phyloP scores from a whole-genome alignment of 495 filamentous ascomycete genomes.

The Annulohypoxylon maeteangense region DNA sequence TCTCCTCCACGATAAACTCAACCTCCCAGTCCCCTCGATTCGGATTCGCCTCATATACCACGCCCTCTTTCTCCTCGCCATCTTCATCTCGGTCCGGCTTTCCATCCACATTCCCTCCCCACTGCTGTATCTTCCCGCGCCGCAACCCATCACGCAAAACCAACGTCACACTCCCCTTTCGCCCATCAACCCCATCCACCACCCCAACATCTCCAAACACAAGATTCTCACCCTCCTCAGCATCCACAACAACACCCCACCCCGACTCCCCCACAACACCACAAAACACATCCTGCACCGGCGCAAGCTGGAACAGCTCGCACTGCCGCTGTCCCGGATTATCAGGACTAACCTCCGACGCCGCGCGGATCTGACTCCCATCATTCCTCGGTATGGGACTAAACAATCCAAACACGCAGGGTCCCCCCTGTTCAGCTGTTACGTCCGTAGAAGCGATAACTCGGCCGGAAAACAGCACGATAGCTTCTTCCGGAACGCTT shows the following conservation, averaged over 20 bases:
- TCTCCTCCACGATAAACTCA: slow-evolving; percentile 26
- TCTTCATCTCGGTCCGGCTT: neutral
- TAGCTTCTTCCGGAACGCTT: slow-evolving; percentile 19
- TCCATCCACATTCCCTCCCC: neutral
- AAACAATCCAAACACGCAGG: slow-evolving; percentile 39
- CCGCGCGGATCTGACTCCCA: slow-evolving; percentile 17
- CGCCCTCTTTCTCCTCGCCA: slow-evolving; percentile 11
- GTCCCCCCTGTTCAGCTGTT: neutral
- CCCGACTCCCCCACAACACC: slow-evolving; percentile 36
- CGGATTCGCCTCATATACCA: slow-evolving; percentile 31
- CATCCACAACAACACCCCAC: slow-evolving; percentile 30
- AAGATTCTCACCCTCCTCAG: slow-evolving; percentile 9
- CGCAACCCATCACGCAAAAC: slow-evolving; percentile 7
- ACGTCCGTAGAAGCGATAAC: neutral
- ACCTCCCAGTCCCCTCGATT: slow-evolving; percentile 33
- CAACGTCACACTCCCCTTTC: slow-evolving; percentile 26
- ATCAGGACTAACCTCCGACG: slow-evolving; percentile 1
- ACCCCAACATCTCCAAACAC: slow-evolving; percentile 1
- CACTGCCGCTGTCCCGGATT: slow-evolving; percentile 19
- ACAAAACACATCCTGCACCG: slow-evolving; percentile 42
- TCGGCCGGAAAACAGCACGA: slow-evolving; percentile 21
- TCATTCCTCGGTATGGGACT: slow-evolving; percentile 30
- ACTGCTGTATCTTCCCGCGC: slow-evolving; percentile 10
- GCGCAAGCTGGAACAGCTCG: slow-evolving; percentile 44
- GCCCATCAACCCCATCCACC: neutral